phyloP scores from a whole-genome alignment of 2,329 filamentous ascomycete species.

The Didymella sp. region DNA sequence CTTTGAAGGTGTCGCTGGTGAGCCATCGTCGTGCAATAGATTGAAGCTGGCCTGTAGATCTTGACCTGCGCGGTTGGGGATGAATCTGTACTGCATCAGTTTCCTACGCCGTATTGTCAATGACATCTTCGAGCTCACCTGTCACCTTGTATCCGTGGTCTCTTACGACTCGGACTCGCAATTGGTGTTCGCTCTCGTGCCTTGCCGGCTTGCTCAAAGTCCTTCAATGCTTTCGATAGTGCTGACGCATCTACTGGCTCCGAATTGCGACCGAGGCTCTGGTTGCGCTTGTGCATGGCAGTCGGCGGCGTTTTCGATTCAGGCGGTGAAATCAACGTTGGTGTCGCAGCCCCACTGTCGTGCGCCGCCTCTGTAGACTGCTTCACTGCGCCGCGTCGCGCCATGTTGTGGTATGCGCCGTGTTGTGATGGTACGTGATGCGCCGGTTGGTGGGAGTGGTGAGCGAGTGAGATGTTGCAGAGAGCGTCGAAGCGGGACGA shows the following conservation, averaged over 20 bases:
- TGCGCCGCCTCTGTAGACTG: slow-evolving; percentile 27
- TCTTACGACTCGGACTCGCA: slow-evolving; percentile 71
- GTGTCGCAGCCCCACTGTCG: slow-evolving; percentile 50
- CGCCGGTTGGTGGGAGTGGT: slow-evolving; percentile 2
- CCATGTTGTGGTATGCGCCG: slow-evolving; percentile 30
- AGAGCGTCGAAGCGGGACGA: slow-evolving; percentile 1
- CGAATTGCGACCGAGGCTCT: slow-evolving; percentile 50
- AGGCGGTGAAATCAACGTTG: slow-evolving; percentile 61
- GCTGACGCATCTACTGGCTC: slow-evolving; percentile 66
- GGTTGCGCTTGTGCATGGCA: slow-evolving; percentile 58
- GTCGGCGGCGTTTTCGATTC: slow-evolving; percentile 68
- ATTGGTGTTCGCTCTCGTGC: slow-evolving; percentile 67
- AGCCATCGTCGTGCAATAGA: slow-evolving; percentile 88
- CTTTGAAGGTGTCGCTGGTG: slow-evolving; percentile 87
- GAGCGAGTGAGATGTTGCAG: slow-evolving; percentile 4
- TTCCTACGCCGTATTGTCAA: neutral
- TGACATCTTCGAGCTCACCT: slow-evolving; percentile 37
- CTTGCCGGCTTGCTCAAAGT: slow-evolving; percentile 66
- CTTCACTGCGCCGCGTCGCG: slow-evolving; percentile 24
- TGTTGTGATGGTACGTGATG: slow-evolving; percentile 8
- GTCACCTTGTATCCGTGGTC: slow-evolving; percentile 69
- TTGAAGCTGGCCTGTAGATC: slow-evolving; percentile 94
- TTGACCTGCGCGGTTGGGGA: slow-evolving; percentile 90
- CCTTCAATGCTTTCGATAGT: slow-evolving; percentile 66
- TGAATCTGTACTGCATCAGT: slow-evolving; percentile 70